Evolutionary conservation across 768 basidiomycete genomes (phyloP).

Genomic region (Lactarius hengduanensis): DNA sequence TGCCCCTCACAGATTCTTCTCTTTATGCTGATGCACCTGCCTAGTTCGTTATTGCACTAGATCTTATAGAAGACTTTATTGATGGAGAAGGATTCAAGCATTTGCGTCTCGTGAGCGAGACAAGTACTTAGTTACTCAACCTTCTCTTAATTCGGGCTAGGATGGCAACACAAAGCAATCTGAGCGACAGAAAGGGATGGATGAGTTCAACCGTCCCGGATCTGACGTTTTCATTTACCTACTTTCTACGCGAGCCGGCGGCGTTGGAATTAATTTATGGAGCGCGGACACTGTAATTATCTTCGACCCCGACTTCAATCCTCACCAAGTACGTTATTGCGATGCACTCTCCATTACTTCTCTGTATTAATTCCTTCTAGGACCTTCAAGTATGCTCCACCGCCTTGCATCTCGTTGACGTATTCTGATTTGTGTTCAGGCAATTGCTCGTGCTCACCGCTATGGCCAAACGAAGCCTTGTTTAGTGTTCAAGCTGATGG

Average conservation of each 20-base stretch:
- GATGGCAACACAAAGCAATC: slow-evolving; percentile 87
- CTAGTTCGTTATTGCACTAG: slow-evolving; percentile 84
- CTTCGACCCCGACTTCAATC: slow-evolving; percentile 97
- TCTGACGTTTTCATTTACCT: slow-evolving; percentile 92
- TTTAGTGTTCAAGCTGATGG: slow-evolving; percentile 94
- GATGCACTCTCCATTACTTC: not conserved
- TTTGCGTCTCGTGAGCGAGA: slow-evolving; percentile 62
- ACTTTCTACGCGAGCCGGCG: slow-evolving; percentile 76
- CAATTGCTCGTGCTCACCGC: slow-evolving; percentile 91
- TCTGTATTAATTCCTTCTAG: slow-evolving; percentile 38
- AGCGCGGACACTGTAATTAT: slow-evolving; percentile 88
- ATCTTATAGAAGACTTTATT: slow-evolving; percentile 88
- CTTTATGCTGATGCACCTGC: not conserved
- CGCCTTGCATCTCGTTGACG: slow-evolving; percentile 4
- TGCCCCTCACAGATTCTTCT: not conserved
- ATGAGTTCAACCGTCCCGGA: slow-evolving; percentile 84
- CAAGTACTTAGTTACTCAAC: slow-evolving; percentile 15
- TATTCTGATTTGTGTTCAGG: slow-evolving; percentile 45
- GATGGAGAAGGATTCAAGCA: slow-evolving; percentile 76
- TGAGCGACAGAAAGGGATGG: slow-evolving; percentile 92
- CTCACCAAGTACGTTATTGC: slow-evolving; percentile 70
- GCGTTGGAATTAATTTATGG: slow-evolving; percentile 49
- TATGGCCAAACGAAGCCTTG: slow-evolving; percentile 95
- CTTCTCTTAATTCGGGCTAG: slow-evolving; percentile 39
- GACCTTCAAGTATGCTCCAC: slow-evolving; percentile 76